Percentiles rank a stretch among this genome's conserved stretches.
These are phyloP conservation scores for Yamadazyma sp. DNA, from an alignment of 1,139 yeast species.

Conservation along the genomic window DNA sequence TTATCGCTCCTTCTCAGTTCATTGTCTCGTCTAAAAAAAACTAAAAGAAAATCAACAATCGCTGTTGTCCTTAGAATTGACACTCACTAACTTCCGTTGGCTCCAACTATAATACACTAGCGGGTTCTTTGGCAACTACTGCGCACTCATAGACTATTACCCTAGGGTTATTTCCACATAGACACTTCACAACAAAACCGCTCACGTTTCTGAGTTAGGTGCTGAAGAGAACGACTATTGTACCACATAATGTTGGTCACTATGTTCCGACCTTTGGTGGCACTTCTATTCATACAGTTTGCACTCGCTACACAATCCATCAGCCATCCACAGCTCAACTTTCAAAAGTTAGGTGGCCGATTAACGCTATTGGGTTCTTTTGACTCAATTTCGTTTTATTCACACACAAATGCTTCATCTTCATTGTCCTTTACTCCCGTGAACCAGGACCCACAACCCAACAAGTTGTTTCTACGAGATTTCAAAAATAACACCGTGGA, in stretches of 20 bases:
- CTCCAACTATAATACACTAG: background rate
- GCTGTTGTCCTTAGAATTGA: background rate
- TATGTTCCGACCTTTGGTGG: constrained; percentile 1
- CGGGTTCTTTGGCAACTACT: background rate
- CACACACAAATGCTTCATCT: constrained; percentile 49
- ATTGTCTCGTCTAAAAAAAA: constrained; percentile 3
- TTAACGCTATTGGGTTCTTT: constrained; percentile 68
- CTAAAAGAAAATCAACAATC: constrained; percentile 1
- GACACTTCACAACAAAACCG: no score
- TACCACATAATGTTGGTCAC: background rate
- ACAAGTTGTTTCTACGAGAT: constrained; percentile 33
- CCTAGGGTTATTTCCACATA: no score
- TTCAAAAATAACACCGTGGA: constrained; percentile 26
- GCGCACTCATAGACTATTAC: background rate
- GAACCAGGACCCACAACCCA: constrained; percentile 7
- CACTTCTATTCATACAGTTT: background rate
- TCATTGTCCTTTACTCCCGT: constrained; percentile 16
- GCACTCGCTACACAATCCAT: background rate
- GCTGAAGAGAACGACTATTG: no score
- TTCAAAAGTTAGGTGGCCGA: constrained; percentile 33
- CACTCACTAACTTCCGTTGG: background rate
- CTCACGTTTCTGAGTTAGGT: no score
- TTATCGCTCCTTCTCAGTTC: constrained; percentile 1
- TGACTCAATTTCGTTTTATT: constrained; percentile 59
- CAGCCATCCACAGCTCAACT: constrained; percentile 31